A percentile compares a stretch with the other conserved stretches of the same genome.
Evolutionary conservation across 768 basidiomycete species (phyloP).

Genomic region (Xanthoconium stramineum): DNA sequence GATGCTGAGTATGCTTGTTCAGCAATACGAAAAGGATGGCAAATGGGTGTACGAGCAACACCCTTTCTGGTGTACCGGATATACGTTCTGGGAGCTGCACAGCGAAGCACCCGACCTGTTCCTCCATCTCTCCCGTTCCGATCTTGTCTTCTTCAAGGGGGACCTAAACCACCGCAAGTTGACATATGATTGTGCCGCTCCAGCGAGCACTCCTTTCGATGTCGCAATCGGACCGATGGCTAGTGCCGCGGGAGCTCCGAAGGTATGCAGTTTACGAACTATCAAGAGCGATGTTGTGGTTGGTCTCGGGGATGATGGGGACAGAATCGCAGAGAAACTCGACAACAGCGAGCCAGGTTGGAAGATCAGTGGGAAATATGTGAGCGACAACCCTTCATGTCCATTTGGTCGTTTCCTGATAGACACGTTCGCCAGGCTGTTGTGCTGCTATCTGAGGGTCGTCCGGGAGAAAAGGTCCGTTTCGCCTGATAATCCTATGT

Average conservation of each 20-base stretch:
- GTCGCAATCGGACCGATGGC: constrained; percentile 92
- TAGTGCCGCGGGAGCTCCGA: constrained; percentile 81
- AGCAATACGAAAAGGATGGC: constrained; percentile 91
- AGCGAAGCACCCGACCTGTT: constrained; percentile 87
- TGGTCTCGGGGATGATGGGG: constrained; percentile 67
- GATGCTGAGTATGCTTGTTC: constrained; percentile 3
- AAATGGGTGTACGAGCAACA: constrained; percentile 95
- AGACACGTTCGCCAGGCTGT: constrained; percentile 55
- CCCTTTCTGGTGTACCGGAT: constrained; percentile 95
- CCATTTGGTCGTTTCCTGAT: constrained; percentile 14
- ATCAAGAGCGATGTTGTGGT: constrained; percentile 97
- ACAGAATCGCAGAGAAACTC: constrained; percentile 70
- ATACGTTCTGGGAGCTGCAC: constrained; percentile 88
- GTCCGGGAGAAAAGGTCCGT: constrained; percentile 85
- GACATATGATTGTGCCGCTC: constrained; percentile 84
- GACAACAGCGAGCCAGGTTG: constrained; percentile 87
- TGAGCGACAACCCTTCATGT: constrained; percentile 29
- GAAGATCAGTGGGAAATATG: constrained; percentile 98
- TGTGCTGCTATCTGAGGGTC: constrained; percentile 82
- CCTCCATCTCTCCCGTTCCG: constrained; percentile 84
- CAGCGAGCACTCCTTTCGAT: constrained; percentile 84
- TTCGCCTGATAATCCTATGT: constrained; percentile 45
- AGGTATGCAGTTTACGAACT: constrained; percentile 81
- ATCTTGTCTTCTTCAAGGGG: constrained; percentile 94
- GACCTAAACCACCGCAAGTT: constrained; percentile 91